Base-by-base conservation (phyloP, 495 filamentous ascomycete species). In the Apiosordaria backusii region DNA sequence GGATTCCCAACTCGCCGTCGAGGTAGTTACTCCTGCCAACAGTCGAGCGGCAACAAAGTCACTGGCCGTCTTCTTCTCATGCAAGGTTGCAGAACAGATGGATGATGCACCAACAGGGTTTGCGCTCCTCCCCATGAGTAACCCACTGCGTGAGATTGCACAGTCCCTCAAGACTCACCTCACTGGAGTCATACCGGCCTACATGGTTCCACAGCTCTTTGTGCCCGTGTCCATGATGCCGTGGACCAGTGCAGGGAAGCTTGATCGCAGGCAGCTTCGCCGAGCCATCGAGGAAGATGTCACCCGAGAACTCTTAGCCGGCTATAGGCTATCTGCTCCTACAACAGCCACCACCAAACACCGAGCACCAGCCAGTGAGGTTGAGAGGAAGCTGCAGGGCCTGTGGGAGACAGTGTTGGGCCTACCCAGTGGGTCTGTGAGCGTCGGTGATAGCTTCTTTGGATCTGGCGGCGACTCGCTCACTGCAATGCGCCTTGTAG, bases 151-250 rank as follows among this genome's bases (percentile, higher is more conserved):
- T 13, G 21, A 60, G 16, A 0, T 68, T 54, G 60, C 70, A 4
- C 55, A 54, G 1, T 7, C 57, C 40, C 50, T 74, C 24, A 53
- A 65, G 24, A 61, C 27, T 18, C 29, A 57, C 4, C 69, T 88
- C 1, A 60, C 68, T 4, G 64, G 66, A 4, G 23, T 60, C 21
- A 55, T 81, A 2, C 77, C 79, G 2, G 29, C 64, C 10, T 82
- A 84, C 67, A 88, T 88, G 86, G 78, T 88, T 50, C 87, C 87
- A 2, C 77, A 81, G 22, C 72, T 84, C 1, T 88, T 83, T 66
- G 82, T 88, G 50, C 85, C 86, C 0, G 68, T 88, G 1, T 74
- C 72, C 27, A 72, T 76, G 26, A 74, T 88, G 62, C 86, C 86
- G 0, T 73, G 81, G 57, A 77, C 80, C 1, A 77, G 75, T 0